Evolutionary conservation across 371 early-diverging fungal genomes (phyloP).

Genomic region (Rhizopus delemar): DNA sequence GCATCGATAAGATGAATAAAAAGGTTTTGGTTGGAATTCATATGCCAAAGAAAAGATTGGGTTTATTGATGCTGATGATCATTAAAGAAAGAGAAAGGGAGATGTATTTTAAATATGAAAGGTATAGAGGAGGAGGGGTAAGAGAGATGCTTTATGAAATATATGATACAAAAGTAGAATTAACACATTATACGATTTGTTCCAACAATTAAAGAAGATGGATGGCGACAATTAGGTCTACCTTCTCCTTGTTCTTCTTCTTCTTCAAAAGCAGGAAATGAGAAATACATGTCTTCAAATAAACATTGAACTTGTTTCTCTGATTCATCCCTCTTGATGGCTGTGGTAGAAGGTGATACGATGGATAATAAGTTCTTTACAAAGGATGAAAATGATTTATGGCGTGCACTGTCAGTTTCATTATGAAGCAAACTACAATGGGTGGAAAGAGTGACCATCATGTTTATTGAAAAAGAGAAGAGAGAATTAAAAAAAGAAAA

Average conservation of each 20-base stretch:
- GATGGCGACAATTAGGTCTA: conserved; percentile 9
- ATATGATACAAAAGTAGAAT: neutral
- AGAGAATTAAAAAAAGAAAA: neutral
- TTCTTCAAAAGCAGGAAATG: conserved; percentile 32
- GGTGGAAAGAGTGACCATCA: conserved; percentile 1
- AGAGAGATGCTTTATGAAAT: too few relatives aligned
- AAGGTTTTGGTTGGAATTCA: too few relatives aligned
- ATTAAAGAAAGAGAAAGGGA: too few relatives aligned
- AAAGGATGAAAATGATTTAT: conserved; percentile 33
- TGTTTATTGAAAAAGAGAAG: neutral
- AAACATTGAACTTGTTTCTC: conserved; percentile 14
- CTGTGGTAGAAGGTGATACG: conserved; percentile 24
- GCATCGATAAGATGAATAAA: too few relatives aligned
- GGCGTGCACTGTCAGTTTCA: conserved; percentile 11
- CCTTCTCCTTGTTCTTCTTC: conserved; percentile 1
- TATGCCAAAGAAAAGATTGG: too few relatives aligned
- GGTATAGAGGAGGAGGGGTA: too few relatives aligned
- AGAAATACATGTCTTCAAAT: conserved; percentile 30
- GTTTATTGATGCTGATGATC: too few relatives aligned
- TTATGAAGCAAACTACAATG: neutral
- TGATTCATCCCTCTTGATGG: conserved; percentile 1
- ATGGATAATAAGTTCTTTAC: conserved; percentile 31
- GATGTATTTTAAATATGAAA: too few relatives aligned
- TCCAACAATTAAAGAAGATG: conserved; percentile 10
- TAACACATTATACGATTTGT: conserved; percentile 23